Percentiles rank a stretch among this genome's conserved stretches.
These are phyloP conservation scores for Spathaspora passalidarum DNA, from an alignment of 805 yeast genomes.

Conservation along the genomic window DNA sequence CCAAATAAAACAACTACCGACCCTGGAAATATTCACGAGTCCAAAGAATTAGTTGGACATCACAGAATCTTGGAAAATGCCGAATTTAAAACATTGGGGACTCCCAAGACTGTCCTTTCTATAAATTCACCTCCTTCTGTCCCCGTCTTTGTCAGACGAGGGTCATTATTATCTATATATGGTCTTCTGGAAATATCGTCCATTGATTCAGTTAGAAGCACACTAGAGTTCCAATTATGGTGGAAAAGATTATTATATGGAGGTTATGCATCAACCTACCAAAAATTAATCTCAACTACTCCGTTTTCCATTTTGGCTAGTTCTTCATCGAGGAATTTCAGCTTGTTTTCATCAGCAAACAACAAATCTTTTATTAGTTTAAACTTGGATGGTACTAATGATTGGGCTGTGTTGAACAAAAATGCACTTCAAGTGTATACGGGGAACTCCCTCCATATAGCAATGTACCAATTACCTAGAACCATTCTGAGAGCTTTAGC, in stretches of 20 bases:
- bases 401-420: constrained; percentile 57
- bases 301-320: constrained; percentile 45
- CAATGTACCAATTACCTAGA: constrained; percentile 37
- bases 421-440: constrained; percentile 48
- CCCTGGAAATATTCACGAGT: constrained; percentile 10
- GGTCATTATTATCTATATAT: constrained; percentile 49
- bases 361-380: constrained; percentile 43
- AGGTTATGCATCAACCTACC: constrained; percentile 43
- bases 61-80: constrained; percentile 19
- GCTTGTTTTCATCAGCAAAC: constrained; percentile 14
- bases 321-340: constrained; percentile 24
- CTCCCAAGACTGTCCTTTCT: constrained; percentile 36
- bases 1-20: constrained; percentile 8
- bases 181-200: constrained; percentile 20
- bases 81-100: constrained; percentile 19
- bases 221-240: constrained; percentile 33
- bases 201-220: constrained; percentile 17
- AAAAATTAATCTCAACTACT: constrained; percentile 45
- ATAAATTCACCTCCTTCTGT: constrained; percentile 58
- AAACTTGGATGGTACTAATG: constrained; percentile 54
- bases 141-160: constrained; percentile 48
- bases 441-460: constrained; percentile 49
- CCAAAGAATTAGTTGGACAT: constrained; percentile 13
- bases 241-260: constrained; percentile 45
- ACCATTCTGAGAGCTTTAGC: constrained; percentile 32